Base-by-base conservation (phyloP, 1,284 basidiomycete species). In the Anthracocystis panici-leucophaei region DNA sequence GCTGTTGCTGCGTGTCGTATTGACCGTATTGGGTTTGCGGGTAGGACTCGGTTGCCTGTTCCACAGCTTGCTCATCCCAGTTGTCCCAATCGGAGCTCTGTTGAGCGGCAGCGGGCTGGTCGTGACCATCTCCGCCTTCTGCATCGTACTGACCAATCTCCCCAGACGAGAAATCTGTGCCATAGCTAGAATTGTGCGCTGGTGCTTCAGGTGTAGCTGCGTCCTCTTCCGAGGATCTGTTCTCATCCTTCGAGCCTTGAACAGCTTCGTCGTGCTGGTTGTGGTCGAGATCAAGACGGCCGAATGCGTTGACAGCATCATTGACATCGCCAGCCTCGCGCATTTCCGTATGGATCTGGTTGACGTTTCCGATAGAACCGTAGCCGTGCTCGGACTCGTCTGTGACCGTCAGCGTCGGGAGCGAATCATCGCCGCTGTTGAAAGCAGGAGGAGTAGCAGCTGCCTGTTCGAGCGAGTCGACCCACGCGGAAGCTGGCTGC, bases 391-490 rank as follows among this genome's bases (percentile, higher is more conserved):
- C 63, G 5, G 63, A 58, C 23, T 72, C 74, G 55, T 76, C 74
- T 1, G 74, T 76, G 42, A 76, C 55, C 20, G 74, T 76, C 23
- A 76, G 45, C 2, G 54, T 62, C 9, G 74, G 74, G 7, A 72
- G 58, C 10, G 69, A 57, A 8, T 64, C 71, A 23, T 77, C 68
- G 5, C 27, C 54, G 20, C 27, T 27, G 51, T 44, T 52, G 29
- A 53, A 64, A 18, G 67, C 35, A 27, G 75, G 67, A 14, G 66
- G 74, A 9, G 63, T 66, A 21, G 73, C 66, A 31, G 72, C 72
- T 10, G 72, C 72, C 38, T 65, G 57, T 50, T 75, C 72, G 56
- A 75, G 66, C 25, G 66, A 65, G 50, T 66, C 63, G 51, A 75
- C 60, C 72, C 66, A 75, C 9, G 62, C 62, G 31, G 62, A 65